Conservation (phyloP, 2,329 filamentous ascomycete genomes). For the Aspergillus pseudoglaucus region DNA sequence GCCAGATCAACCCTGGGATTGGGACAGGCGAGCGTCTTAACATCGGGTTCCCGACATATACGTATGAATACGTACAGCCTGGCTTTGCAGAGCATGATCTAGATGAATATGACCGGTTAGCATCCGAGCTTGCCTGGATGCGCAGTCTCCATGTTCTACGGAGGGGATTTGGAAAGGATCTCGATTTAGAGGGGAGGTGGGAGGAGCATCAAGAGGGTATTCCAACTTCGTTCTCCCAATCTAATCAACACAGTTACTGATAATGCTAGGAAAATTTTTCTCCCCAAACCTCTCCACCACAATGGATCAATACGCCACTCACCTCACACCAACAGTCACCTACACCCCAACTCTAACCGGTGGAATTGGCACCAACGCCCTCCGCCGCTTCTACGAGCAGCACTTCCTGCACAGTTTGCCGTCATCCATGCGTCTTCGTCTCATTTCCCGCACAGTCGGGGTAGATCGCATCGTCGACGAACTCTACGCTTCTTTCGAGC, state of each 20-base stretch:
- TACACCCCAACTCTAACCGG: slow-evolving; percentile 34
- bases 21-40: slow-evolving; percentile 42
- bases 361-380: slow-evolving; percentile 35
- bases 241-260: neutral
- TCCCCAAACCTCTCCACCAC: slow-evolving; percentile 21
- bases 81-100: slow-evolving; percentile 68
- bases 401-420: slow-evolving; percentile 51
- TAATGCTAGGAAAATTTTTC: slow-evolving; percentile 25
- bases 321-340: slow-evolving; percentile 24
- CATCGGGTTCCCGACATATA: slow-evolving; percentile 37
- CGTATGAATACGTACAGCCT: slow-evolving; percentile 50
- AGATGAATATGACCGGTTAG: slow-evolving; percentile 60
- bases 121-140: slow-evolving; percentile 62
- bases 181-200: slow-evolving; percentile 30
- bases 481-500: slow-evolving; percentile 51
- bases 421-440: slow-evolving; percentile 45
- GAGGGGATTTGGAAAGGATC: slow-evolving; percentile 49
- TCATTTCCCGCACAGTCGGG: slow-evolving; percentile 54
- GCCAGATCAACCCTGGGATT: slow-evolving; percentile 45
- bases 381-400: slow-evolving; percentile 49
- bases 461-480: slow-evolving; percentile 57
- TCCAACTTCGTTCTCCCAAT: neutral
- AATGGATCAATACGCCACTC: slow-evolving; percentile 25
- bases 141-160: slow-evolving; percentile 56
- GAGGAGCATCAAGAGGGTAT: slow-evolving; percentile 32